A percentile compares a stretch with the other conserved stretches of the same genome.
phyloP scores from a whole-genome alignment of 768 basidiomycete genomes.

The Tulasnella sp. region DNA sequence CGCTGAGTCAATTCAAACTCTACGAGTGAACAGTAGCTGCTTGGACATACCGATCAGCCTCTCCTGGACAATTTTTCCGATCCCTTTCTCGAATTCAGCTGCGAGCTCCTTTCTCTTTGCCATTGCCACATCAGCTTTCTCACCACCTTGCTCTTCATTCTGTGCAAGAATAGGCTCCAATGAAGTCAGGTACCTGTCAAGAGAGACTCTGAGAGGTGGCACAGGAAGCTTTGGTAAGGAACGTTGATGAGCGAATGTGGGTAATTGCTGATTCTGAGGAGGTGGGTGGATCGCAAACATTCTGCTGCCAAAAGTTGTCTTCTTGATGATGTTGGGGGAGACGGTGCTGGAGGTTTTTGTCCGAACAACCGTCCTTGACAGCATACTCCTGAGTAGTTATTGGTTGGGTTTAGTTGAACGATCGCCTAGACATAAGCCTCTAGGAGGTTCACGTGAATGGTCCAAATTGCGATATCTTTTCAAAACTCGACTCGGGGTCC shows the following conservation, averaged over 20 bases:
- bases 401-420: too few relatives aligned
- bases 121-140: constrained; percentile 39
- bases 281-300: constrained; percentile 18
- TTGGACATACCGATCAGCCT: constrained; percentile 49
- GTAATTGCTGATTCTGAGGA: constrained; percentile 4
- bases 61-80: constrained; percentile 58
- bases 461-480: too few relatives aligned
- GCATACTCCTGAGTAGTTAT: too few relatives aligned
- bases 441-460: too few relatives aligned
- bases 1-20: background rate
- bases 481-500: too few relatives aligned
- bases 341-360: too few relatives aligned
- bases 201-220: constrained; percentile 58
- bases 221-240: constrained; percentile 63
- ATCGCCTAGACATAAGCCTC: too few relatives aligned
- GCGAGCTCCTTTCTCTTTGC: constrained; percentile 46
- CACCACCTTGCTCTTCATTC: constrained; percentile 47
- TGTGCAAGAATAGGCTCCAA: constrained; percentile 69
- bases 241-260: constrained; percentile 21
- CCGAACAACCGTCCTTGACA: too few relatives aligned
- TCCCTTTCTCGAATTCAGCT: constrained; percentile 53
- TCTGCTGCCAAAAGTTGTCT: too few relatives aligned
- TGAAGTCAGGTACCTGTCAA: constrained; percentile 66
- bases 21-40: background rate
- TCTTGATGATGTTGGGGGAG: too few relatives aligned